Base-by-base conservation (phyloP, 2,329 filamentous ascomycete genomes). In the Fonsecaea erecta region DNA sequence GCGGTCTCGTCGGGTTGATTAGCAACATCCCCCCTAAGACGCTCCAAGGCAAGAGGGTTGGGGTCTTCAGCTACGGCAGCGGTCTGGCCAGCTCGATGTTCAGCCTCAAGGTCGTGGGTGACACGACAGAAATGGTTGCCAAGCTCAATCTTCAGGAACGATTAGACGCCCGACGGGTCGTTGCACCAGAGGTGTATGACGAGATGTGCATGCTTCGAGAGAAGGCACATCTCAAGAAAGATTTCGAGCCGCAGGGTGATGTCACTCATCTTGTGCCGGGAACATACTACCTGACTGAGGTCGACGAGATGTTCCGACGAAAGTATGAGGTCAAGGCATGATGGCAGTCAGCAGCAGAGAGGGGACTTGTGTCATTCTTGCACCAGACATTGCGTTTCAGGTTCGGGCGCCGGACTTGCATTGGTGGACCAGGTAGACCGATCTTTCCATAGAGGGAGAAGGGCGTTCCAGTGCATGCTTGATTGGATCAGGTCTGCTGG, bases 241-340 rank as follows among this genome's bases (percentile, higher is more conserved):
- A 87, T 81, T 95, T 86, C 81, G 86, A 82, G 69, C 91, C 91
- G 67, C 78, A 83, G 73, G 91, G 91, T 64, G 87, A 87, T 60
- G 75, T 83, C 30, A 89, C 90, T 52, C 90, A 86, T 71, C 85
- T 95, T 63, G 76, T 77, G 66, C 79, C 85, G 65, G 89, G 87
- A 65, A 87, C 88, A 24, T 95, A 94, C 83, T 95, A 93, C 81
- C 84, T 95, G 65, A 87, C 86, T 75, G 88, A 89, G 77, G 85
- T 95, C 54, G 91, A 95, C 75, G 90, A 92, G 73, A 92, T 92
- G 90, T 95, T 91, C 88, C 88, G 90, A 82, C 87, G 91, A 74
- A 85, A 86, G 76, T 95, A 95, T 80, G 80, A 84, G 63, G 77
- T 93, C 81, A 91, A 93, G 85, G 88, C 85, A 77, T 93, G 86